These are phyloP conservation scores for Phoma sp. DNA, from an alignment of 2,329 filamentous ascomycete genomes.

Conservation along the genomic window DNA sequence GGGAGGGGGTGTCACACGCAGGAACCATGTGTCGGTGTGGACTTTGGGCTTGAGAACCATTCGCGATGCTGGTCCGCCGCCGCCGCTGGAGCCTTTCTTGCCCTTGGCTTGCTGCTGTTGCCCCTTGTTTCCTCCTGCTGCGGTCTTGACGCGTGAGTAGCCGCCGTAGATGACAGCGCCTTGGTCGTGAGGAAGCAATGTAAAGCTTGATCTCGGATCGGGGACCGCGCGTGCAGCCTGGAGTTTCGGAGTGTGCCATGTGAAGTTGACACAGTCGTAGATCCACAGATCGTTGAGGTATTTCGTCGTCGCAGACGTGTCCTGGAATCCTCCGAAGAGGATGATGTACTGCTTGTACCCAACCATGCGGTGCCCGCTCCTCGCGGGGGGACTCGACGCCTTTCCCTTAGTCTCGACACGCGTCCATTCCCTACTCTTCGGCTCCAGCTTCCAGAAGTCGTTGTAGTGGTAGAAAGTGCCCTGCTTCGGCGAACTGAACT, in stretches of 20 bases:
- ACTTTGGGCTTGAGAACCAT: slow-evolving; percentile 85
- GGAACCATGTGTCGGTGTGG: slow-evolving; percentile 93
- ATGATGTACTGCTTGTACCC: slow-evolving; percentile 97
- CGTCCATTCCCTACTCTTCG: slow-evolving; percentile 84
- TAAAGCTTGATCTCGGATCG: slow-evolving; percentile 89
- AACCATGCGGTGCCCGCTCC: slow-evolving; percentile 94
- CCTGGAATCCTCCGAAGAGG: slow-evolving; percentile 95
- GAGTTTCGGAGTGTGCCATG: slow-evolving; percentile 79
- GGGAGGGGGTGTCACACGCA: slow-evolving; percentile 77
- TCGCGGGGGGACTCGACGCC: slow-evolving; percentile 78
- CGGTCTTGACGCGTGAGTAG: slow-evolving; percentile 86
- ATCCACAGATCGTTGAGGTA: slow-evolving; percentile 95
- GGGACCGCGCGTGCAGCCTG: slow-evolving; percentile 84
- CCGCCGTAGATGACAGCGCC: slow-evolving; percentile 92
- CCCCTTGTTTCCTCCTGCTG: slow-evolving; percentile 63
- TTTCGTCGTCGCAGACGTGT: slow-evolving; percentile 92
- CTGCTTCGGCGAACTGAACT: slow-evolving; percentile 96
- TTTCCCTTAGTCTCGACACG: slow-evolving; percentile 83
- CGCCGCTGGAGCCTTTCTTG: slow-evolving; percentile 51
- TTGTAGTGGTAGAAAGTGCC: slow-evolving; percentile 99
- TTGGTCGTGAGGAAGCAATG: slow-evolving; percentile 85
- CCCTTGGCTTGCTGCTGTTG: slow-evolving; percentile 52
- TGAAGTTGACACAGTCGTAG: slow-evolving; percentile 87
- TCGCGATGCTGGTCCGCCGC: slow-evolving; percentile 65
- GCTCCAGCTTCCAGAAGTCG: slow-evolving; percentile 94